phyloP scores from a whole-genome alignment of 257 asterid species.

The Ballota nigra region DNA sequence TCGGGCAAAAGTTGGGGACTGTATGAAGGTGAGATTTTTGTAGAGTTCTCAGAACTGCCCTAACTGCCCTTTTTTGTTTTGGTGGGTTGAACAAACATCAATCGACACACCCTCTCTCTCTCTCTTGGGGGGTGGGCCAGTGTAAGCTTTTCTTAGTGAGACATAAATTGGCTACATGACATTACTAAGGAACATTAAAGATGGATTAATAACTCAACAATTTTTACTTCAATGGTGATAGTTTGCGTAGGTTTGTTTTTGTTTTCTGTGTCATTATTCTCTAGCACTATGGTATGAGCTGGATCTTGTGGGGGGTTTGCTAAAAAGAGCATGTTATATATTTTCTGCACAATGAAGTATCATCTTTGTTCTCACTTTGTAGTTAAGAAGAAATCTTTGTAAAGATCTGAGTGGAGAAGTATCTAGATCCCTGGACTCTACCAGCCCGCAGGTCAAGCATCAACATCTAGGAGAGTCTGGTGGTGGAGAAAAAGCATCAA shows the following conservation, averaged over 20 bases:
- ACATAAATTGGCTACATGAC: background rate
- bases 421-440: conserved; percentile 45
- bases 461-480: conserved; percentile 49
- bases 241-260: background rate
- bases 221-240: background rate
- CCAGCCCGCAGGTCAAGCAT: conserved; percentile 49
- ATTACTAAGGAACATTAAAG: background rate
- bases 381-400: conserved; percentile 76
- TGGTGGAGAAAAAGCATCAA: conserved; percentile 63
- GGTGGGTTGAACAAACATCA: background rate
- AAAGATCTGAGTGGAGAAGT: conserved; percentile 34
- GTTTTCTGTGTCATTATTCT: background rate
- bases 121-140: too few relatives aligned
- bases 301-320: background rate
- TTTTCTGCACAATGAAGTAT: conserved; percentile 11
- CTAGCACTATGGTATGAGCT: conserved; percentile 7
- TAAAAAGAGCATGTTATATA: background rate
- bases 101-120: background rate
- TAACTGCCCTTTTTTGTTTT: background rate
- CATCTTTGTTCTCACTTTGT: conserved; percentile 21
- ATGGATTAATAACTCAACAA: background rate
- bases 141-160: background rate
- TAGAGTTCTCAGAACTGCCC: background rate
- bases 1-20: background rate
- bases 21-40: background rate